Percentiles rank a stretch among this genome's conserved stretches.
phyloP scores from a whole-genome alignment of 2,329 filamentous ascomycete species.

The Curvularia sp. region DNA sequence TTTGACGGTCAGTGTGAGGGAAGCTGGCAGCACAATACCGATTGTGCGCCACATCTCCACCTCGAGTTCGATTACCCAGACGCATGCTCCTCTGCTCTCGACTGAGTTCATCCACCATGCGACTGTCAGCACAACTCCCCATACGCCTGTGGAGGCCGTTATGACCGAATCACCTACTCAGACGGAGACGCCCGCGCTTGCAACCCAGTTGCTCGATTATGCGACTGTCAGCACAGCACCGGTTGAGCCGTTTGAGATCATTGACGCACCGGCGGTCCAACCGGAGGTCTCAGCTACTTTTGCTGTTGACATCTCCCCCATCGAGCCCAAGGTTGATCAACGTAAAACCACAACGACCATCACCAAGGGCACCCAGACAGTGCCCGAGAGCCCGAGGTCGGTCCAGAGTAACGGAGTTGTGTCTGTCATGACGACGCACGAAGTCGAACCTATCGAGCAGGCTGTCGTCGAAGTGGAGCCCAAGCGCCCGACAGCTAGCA shows the following conservation, averaged over 20 bases:
- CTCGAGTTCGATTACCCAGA: conserved; percentile 11
- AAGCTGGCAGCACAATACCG: conserved; percentile 12
- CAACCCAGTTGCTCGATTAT: conserved; percentile 2
- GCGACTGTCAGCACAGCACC: conserved; percentile 7
- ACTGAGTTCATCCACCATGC: conserved; percentile 1
- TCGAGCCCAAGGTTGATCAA: conserved; percentile 3
- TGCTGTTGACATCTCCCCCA: conserved; percentile 5
- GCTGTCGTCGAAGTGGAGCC: neutral
- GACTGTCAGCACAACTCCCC: conserved; percentile 2
- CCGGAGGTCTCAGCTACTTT: conserved; percentile 1
- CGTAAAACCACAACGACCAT: neutral
- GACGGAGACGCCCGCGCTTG: conserved; percentile 14
- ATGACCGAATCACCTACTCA: conserved; percentile 7
- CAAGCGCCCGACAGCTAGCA: conserved; percentile 1
- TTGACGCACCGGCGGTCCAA: neutral
- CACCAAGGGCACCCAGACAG: conserved; percentile 8
- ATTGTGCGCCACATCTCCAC: conserved; percentile 4
- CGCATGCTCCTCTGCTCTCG: conserved; percentile 10
- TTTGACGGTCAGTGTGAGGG: conserved; percentile 6
- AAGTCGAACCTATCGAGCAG: conserved; percentile 11
- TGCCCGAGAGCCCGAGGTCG: conserved; percentile 1
- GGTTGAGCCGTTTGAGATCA: neutral
- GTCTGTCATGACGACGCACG: conserved; percentile 9
- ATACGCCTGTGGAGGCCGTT: neutral
- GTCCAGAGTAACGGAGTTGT: conserved; percentile 1